phyloP scores from a whole-genome alignment of 2,329 filamentous ascomycete genomes.

The Sporothrix pallida region DNA sequence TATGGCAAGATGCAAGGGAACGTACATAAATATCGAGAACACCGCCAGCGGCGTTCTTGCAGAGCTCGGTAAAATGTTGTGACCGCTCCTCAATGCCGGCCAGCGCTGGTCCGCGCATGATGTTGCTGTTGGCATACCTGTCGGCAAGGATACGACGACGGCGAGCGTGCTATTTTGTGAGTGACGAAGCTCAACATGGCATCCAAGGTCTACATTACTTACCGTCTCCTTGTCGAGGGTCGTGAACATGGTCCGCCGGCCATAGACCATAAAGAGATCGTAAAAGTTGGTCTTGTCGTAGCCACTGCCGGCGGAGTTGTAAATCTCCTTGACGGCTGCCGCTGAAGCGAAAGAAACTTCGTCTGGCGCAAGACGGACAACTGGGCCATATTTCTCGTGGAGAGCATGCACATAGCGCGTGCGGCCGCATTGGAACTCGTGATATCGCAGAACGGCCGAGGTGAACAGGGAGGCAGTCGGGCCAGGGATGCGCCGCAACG shows the following conservation, averaged over 20 bases:
- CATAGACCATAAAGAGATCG: constrained; percentile 63
- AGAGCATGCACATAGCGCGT: constrained; percentile 62
- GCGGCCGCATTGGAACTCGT: constrained; percentile 60
- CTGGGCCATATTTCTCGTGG: constrained; percentile 61
- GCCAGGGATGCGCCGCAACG: constrained; percentile 55
- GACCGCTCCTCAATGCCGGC: constrained; percentile 64
- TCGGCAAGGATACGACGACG: constrained; percentile 69
- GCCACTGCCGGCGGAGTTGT: constrained; percentile 65
- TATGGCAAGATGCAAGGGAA: constrained; percentile 17
- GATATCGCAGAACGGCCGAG: constrained; percentile 58
- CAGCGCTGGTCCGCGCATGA: constrained; percentile 62
- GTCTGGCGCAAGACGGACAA: constrained; percentile 62
- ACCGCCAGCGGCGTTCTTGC: constrained; percentile 50
- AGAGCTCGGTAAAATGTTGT: constrained; percentile 60
- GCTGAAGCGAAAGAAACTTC: constrained; percentile 65
- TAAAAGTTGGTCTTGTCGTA: constrained; percentile 72
- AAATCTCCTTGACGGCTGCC: constrained; percentile 66
- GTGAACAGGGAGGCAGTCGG: constrained; percentile 57
- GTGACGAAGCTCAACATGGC: neutral
- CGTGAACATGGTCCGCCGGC: constrained; percentile 65
- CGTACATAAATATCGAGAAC: constrained; percentile 67
- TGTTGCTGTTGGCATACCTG: constrained; percentile 71
- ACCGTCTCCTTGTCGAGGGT: constrained; percentile 61
- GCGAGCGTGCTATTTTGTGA: constrained; percentile 59
- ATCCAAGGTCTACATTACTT: constrained; percentile 39